Evolutionary conservation across 1,139 yeast species (phyloP), one percentile per base, ranked within the genome.

Genomic region (Kazachstania sp.): DNA sequence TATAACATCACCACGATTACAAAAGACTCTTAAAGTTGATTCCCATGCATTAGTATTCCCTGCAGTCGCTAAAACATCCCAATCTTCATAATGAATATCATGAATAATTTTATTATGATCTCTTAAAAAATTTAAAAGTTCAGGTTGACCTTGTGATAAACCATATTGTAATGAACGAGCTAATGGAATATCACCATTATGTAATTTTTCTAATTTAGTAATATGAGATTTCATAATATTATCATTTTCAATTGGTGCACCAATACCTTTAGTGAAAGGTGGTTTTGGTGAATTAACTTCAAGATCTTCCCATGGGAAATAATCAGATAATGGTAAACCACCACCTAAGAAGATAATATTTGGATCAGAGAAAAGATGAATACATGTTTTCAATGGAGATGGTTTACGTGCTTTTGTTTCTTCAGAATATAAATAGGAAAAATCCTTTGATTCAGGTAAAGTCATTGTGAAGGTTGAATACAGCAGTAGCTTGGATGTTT

Each of bases 11-110:
- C 95, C 95, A 51, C 81, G 74, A 64, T 79, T 72, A 63, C 82
- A 75, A 65, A 90, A 85, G 26, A 92, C 82, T 67, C 96, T 79
- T 65, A 90, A 73, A 34, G 81, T 73, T 13, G 95, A 79, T 59
- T 87, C 96, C 94, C 95, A 86, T 8, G 85, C 75, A 66, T 85
- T 86, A 39, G 97, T 88, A 74, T 86, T 87, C 52, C 97, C 97
- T 34, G 81, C 77, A 41, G 88, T 73, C 51, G 78, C 67, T 46
- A 77, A 61, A 39, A 74, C 59, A 57, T 76, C 79, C 86, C 96
- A 88, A 66, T 82, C 86, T 39, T 71, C 68, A 66, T 83, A 84
- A 34, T 78, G 77, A 51, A 77, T 66, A 41, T 67, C 60, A 61
- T 77, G 97, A 55, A 90, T 76, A 48, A 74, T 53, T 50, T 73